Evolutionary conservation across 169 alveolate genomes (phyloP).

Genomic region (Prorocentrum cordatum): DNA sequence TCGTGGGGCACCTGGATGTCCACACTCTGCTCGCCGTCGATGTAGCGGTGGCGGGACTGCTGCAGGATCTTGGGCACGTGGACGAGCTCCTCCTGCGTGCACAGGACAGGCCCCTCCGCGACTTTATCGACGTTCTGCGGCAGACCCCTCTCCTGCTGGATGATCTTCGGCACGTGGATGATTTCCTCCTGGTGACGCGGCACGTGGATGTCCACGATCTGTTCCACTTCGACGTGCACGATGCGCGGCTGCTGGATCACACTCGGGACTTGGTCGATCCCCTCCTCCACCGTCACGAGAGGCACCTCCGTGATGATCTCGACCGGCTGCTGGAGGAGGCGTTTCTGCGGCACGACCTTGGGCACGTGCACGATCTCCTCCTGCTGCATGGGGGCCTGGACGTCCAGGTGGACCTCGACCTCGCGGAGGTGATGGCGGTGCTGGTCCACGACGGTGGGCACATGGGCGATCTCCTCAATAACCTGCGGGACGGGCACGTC

Average conservation of each 20-base stretch:
- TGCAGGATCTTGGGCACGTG: slow-evolving; percentile 11
- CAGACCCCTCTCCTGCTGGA: slow-evolving; percentile 9
- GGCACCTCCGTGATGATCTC: not conserved
- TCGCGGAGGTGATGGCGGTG: too few relatives aligned
- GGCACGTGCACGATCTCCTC: not conserved
- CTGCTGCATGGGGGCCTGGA: too few relatives aligned
- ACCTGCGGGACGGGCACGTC: too few relatives aligned
- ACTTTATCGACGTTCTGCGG: slow-evolving; percentile 2
- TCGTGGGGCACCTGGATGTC: not conserved
- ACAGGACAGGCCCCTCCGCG: slow-evolving; percentile 4
- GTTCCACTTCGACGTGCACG: not conserved
- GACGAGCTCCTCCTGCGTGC: slow-evolving; percentile 10
- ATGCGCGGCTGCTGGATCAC: not conserved
- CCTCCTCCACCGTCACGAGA: not conserved
- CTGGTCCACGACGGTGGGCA: too few relatives aligned
- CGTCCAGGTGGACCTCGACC: too few relatives aligned
- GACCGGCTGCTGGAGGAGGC: not conserved
- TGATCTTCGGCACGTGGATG: slow-evolving; percentile 39
- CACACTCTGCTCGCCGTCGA: not conserved
- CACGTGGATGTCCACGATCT: slow-evolving; percentile 15
- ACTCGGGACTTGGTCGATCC: not conserved
- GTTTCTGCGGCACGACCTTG: not conserved
- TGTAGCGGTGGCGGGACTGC: not conserved
- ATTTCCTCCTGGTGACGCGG: slow-evolving; percentile 25
- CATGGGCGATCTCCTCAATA: too few relatives aligned